Base-by-base conservation (phyloP, 805 yeast species). In the Starmerella bacillaris region DNA sequence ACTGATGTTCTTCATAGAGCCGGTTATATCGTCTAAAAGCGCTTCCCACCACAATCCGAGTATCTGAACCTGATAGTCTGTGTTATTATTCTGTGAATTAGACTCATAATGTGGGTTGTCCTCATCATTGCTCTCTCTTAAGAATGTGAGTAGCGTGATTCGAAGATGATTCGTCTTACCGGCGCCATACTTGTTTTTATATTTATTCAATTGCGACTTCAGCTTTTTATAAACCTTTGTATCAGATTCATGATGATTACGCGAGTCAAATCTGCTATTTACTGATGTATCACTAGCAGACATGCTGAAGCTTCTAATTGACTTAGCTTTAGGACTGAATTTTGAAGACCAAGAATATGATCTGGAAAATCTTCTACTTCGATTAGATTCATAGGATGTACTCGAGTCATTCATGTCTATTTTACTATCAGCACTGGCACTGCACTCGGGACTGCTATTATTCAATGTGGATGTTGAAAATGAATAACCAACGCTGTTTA, bases 61-160 rank as follows among this genome's bases (percentile, higher is more conserved):
- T 8, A 59, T 45, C 26, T 30, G 38, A 9, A 49, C 35, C 3
- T 56, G 41, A 16, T 46, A 46, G 11, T 39, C 41, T n/a, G 15
- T 41, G 53, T 21, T 51, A 37, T 19, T 44, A 30, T 24, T 47
- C 52, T 21, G 45, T 17, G 32, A 14, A 9, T 9, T 48, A 22
- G 37, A 29, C 14, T 45, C 49, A n/a, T n/a, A n/a, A n/a, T n/a
- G n/a, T n/a, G n/a, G n/a, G n/a, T n/a, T n/a, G n/a, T n/a, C n/a
- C n/a, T n/a, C n/a, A n/a, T n/a, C n/a, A n/a, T n/a, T n/a, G n/a
- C n/a, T n/a, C 12, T 49, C 37, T 2, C 65, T 45, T 17, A 61
- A 43, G 39, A 57, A 58, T 35, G 55, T 64, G 40, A 50, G 60
- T 47, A 45, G 54, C 52, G 47, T 70, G 51, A 38, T 68, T 4